Evolutionary conservation across 768 basidiomycete species (phyloP).

Genomic region (Cystobasidium onofrii): DNA sequence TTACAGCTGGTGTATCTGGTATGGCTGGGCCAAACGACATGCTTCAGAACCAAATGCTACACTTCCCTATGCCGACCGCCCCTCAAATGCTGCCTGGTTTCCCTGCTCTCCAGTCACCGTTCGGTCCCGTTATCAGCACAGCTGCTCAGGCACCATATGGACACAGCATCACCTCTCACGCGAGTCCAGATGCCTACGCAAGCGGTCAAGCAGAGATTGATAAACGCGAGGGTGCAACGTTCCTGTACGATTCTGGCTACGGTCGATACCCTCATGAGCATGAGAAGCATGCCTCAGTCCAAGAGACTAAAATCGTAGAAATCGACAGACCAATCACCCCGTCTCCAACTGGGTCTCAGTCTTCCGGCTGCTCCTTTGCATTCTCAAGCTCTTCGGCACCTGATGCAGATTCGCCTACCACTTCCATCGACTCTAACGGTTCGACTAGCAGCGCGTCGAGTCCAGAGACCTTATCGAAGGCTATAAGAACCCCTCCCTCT

Average conservation of each 20-base stretch:
- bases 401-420: background rate
- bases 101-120: background rate
- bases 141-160: no score
- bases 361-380: conserved; percentile 15
- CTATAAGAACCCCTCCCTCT: background rate
- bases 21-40: background rate
- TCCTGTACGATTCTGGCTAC: no score
- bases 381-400: background rate
- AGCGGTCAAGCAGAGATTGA: no score
- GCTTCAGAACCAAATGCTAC: background rate
- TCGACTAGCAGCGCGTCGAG: background rate
- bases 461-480: background rate
- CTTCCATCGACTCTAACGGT: background rate
- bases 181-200: no score
- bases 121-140: no score
- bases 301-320: background rate
- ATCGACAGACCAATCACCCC: conserved; percentile 18
- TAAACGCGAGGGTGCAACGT: no score
- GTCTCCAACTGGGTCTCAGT: conserved; percentile 5
- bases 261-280: background rate
- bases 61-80: no score
- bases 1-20: background rate
- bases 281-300: background rate
- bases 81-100: no score
- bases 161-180: no score